phyloP scores from a whole-genome alignment of 192 early-diverging fungal species.

The Coemansia aciculifera region DNA sequence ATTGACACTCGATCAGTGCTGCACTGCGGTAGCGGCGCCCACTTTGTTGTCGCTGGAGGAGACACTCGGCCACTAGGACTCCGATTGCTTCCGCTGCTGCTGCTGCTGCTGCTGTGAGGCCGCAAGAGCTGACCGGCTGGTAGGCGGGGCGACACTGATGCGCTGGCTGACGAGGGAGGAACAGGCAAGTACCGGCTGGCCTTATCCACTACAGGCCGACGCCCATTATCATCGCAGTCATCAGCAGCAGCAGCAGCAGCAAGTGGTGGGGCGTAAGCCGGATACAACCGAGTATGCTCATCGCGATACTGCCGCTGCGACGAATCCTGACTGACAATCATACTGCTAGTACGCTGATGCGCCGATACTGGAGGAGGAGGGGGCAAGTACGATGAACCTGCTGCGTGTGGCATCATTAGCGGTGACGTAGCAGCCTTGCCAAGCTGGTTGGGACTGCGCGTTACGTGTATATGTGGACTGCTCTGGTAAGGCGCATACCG shows the following conservation, averaged over 20 bases:
- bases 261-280: background rate
- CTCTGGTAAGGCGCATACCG: background rate
- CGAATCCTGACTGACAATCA: background rate
- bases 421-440: background rate
- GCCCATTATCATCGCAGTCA: background rate
- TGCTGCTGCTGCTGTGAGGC: constrained; percentile 11
- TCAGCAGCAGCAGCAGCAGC: background rate
- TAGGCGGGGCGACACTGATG: background rate
- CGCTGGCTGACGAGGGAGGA: background rate
- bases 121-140: background rate
- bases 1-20: constrained; percentile 35
- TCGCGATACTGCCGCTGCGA: background rate
- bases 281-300: background rate
- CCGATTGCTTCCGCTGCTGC: background rate
- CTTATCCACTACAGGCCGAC: background rate
- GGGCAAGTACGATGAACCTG: background rate
- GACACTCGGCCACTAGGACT: background rate
- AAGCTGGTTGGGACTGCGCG: background rate
- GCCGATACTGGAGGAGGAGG: background rate
- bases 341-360: background rate
- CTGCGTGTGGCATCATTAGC: background rate
- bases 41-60: constrained; percentile 1
- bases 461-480: background rate
- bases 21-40: constrained; percentile 31
- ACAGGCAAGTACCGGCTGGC: constrained; percentile 14